Evolutionary conservation across 106 monocot genomes (phyloP).

Genomic region (Dendrobium catenatum): DNA sequence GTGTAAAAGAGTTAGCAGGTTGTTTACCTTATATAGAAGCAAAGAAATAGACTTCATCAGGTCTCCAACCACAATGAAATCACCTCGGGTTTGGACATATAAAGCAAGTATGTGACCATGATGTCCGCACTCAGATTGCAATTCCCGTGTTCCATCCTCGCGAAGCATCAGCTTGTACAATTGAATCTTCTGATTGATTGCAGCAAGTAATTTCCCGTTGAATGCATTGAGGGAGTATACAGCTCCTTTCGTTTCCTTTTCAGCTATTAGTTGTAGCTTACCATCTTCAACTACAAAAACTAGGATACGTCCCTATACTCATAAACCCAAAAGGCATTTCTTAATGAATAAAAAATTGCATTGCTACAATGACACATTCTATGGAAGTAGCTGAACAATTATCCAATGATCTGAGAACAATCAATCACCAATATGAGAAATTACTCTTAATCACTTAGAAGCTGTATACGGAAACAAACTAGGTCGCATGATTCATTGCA

Average conservation of each 20-base stretch:
- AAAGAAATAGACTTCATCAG: constrained; percentile 97
- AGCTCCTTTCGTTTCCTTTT: constrained; percentile 95
- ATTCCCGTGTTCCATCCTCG: constrained; percentile 82
- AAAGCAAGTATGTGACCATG: constrained; percentile 94
- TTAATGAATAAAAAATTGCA: neutral
- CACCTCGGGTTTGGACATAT: constrained; percentile 93
- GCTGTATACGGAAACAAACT: neutral
- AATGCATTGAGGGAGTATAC: constrained; percentile 94
- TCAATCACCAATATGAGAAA: neutral
- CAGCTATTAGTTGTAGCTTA: constrained; percentile 83
- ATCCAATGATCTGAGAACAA: neutral
- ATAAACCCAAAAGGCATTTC: neutral
- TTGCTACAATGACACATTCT: neutral
- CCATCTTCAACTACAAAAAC: constrained; percentile 94
- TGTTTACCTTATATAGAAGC: constrained; percentile 75
- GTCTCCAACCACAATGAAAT: constrained; percentile 97
- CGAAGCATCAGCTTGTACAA: constrained; percentile 81
- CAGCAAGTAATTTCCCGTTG: constrained; percentile 92
- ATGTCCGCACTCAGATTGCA: constrained; percentile 95
- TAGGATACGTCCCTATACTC: constrained; percentile 80
- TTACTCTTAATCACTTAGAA: neutral
- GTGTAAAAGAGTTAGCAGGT: neutral
- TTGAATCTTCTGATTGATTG: constrained; percentile 98
- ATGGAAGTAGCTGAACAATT: neutral
- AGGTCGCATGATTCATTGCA: too few species aligned